Evolutionary conservation across 1,284 basidiomycete species (phyloP), one percentile per base, ranked within the genome.

Genomic region (Cryptococcus neoformans): DNA sequence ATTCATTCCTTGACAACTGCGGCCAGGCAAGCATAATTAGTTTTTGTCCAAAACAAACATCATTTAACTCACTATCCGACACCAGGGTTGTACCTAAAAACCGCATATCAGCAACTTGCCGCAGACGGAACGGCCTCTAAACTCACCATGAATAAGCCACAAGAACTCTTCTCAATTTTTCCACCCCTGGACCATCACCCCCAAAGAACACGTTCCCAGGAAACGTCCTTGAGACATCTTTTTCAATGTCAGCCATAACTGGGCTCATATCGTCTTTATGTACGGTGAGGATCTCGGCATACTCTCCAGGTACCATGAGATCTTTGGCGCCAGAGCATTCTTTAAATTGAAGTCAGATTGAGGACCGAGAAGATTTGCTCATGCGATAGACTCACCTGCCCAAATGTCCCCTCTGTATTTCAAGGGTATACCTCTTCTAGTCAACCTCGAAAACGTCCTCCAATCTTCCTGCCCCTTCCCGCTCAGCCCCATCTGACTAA

Each of bases 171-270:
- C 94, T 82, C 53, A 99, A 78, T 78, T 99, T 99, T 52, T 87
- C 83, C 7, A 98, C 92, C 1, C 96, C 96, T 0, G 87, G 89
- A 0, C 95, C 94, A 56, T 71, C 69, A 1, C 69, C 69, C 2
- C 67, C 95, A 77, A 98, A 99, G 79, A 95, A 99, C 39, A 98
- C 83, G 70, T 98, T 98, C 44, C 94, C 80, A 0, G 95, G 95
- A 87, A 98, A 96, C 44, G 91, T 95, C 74, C 92, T 78, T 45
- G 72, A 67, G 0, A 97, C 90, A 69, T 98, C 95, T 78, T 98
- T 94, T 79, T 95, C 93, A 60, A 99, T 98, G 79, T 99, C 95
- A 40, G 75, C 73, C 52, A 79, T 76, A 50, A 85, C 83, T 0
- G 89, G 85, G 45, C 83, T 82, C 21, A 79, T 80, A 44, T 82